phyloP scores from a whole-genome alignment of 2,329 filamentous ascomycete species.

The Hyphodiscus sp. region DNA sequence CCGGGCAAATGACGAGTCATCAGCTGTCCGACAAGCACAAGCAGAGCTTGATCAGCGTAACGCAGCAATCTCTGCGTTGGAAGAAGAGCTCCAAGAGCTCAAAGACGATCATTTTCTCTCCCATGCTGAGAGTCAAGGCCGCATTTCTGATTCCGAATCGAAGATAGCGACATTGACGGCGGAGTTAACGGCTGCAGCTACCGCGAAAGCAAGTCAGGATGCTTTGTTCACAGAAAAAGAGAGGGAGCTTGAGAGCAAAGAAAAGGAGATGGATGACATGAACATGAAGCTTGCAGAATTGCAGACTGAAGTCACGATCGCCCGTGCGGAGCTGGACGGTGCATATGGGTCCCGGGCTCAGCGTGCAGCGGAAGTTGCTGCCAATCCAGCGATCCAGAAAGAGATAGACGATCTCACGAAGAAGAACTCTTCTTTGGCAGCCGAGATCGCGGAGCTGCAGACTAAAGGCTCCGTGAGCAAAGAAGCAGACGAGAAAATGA shows the following conservation, averaged over 20 bases:
- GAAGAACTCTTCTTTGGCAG: slow-evolving; percentile 32
- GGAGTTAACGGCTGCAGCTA: slow-evolving; percentile 20
- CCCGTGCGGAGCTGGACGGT: slow-evolving; percentile 82
- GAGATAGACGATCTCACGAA: slow-evolving; percentile 51
- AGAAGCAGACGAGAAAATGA: slow-evolving; percentile 32
- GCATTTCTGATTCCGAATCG: slow-evolving; percentile 23
- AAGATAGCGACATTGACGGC: slow-evolving; percentile 22
- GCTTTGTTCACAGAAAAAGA: slow-evolving; percentile 18
- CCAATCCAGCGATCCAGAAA: slow-evolving; percentile 49
- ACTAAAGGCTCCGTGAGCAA: neutral
- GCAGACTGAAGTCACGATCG: slow-evolving; percentile 80
- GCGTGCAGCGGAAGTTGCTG: slow-evolving; percentile 58
- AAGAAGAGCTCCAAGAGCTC: slow-evolving; percentile 27
- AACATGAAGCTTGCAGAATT: slow-evolving; percentile 59
- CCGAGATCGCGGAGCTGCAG: slow-evolving; percentile 25
- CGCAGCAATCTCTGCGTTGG: slow-evolving; percentile 26
- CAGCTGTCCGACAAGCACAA: slow-evolving; percentile 17
- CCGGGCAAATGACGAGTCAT: slow-evolving; percentile 18
- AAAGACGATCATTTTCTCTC: slow-evolving; percentile 24
- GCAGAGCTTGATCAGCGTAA: slow-evolving; percentile 25
- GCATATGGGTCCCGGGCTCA: slow-evolving; percentile 78
- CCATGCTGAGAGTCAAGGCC: slow-evolving; percentile 24
- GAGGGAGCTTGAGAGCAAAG: slow-evolving; percentile 31
- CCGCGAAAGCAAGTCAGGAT: slow-evolving; percentile 18
- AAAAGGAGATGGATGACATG: slow-evolving; percentile 45